phyloP scores from a whole-genome alignment of 2,329 filamentous ascomycete species.

The Emericellopsis cladophorae region DNA sequence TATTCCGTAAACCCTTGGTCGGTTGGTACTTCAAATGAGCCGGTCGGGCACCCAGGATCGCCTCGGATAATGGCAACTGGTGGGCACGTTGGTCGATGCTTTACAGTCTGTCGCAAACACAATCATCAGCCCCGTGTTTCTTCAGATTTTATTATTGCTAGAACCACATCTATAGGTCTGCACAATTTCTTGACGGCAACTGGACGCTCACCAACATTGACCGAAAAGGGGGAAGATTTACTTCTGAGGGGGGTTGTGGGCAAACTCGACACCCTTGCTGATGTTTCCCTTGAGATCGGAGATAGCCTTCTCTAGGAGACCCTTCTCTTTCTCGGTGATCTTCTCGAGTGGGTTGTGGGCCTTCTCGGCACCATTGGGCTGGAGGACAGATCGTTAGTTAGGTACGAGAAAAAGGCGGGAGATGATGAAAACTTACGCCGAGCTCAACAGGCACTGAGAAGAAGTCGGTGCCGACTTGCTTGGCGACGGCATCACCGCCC shows the following conservation, averaged over 20 bases:
- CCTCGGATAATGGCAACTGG: neutral
- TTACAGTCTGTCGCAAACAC: conserved; percentile 21
- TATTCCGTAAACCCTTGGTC: too few relatives aligned
- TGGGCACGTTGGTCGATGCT: neutral
- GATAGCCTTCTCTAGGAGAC: conserved; percentile 63
- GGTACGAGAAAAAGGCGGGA: neutral
- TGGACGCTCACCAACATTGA: too few relatives aligned
- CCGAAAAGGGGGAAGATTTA: conserved; percentile 32
- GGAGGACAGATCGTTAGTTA: conserved; percentile 14
- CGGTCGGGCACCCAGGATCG: neutral
- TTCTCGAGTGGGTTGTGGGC: conserved; percentile 65
- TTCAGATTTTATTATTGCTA: conserved; percentile 22
- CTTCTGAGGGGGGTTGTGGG: conserved; percentile 79
- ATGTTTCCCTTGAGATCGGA: conserved; percentile 86
- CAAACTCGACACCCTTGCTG: conserved; percentile 82
- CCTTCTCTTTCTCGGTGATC: conserved; percentile 80
- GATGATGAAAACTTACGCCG: conserved; percentile 53
- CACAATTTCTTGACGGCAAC: conserved; percentile 2
- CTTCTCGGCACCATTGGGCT: conserved; percentile 80
- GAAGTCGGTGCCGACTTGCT: conserved; percentile 77
- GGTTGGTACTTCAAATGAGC: neutral
- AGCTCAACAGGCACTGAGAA: conserved; percentile 96
- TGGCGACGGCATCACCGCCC: conserved; percentile 74
- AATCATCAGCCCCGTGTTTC: conserved; percentile 21
- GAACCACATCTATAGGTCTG: conserved; percentile 17